Evolutionary conservation across 108 stramenopile species (phyloP).

Genomic region (Bacterosira constricta): DNA sequence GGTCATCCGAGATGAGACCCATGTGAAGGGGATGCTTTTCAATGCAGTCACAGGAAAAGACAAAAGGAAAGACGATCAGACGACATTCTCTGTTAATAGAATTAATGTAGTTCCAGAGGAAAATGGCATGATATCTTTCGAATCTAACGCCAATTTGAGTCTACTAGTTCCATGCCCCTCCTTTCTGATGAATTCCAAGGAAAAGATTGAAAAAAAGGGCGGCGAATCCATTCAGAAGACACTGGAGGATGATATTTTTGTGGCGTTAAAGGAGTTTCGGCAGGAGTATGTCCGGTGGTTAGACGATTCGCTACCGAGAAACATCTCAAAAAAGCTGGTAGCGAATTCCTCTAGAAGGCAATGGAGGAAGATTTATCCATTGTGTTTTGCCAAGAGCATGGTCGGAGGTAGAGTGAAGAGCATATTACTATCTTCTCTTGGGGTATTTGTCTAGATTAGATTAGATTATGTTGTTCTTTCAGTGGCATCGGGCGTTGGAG

Average conservation of each 20-base stretch:
- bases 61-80: conserved; percentile 18
- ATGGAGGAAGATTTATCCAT: no score
- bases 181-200: conserved; percentile 38
- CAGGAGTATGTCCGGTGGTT: conserved; percentile 31
- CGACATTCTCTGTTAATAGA: conserved; percentile 33
- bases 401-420: no score
- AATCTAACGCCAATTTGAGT: conserved; percentile 33
- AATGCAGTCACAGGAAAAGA: conserved; percentile 34
- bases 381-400: no score
- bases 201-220: conserved; percentile 36
- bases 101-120: conserved; percentile 19
- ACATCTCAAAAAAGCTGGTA: no score
- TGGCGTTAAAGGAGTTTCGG: conserved; percentile 25
- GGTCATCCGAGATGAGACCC: conserved; percentile 31
- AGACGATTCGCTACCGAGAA: no score
- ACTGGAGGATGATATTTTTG: conserved; percentile 38
- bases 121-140: conserved; percentile 29
- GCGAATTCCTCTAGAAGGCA: no score
- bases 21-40: conserved; percentile 40
- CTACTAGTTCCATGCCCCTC: conserved; percentile 32
- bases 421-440: no score
- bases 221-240: conserved; percentile 31
- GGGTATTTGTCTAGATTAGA: no score
- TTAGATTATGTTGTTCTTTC: no score
- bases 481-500: no score